These are phyloP conservation scores for Sicyos baderoa DNA, from an alignment of 306 rosid species.

Conservation along the genomic window DNA sequence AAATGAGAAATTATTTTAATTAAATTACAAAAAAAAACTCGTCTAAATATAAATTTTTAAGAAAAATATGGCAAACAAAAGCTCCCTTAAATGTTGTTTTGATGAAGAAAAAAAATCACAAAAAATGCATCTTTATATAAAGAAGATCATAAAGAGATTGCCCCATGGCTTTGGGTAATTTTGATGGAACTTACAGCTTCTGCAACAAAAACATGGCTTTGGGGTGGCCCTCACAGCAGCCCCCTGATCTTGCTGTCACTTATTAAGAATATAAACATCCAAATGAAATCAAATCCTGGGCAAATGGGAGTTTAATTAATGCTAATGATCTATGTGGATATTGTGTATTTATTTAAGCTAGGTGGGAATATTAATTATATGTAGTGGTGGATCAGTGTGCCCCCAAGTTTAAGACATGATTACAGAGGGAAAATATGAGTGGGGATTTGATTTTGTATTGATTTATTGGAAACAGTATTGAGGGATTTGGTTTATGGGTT, in stretches of 20 bases:
- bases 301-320: not conserved
- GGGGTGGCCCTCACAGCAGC: conserved; percentile 13
- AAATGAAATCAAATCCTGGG: not conserved
- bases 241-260: not conserved
- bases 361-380: not conserved
- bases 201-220: conserved; percentile 13
- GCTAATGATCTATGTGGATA: not conserved
- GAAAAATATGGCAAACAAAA: too few species aligned
- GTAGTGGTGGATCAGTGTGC: conserved; percentile 12
- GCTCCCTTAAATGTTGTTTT: too few species aligned
- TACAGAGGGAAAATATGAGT: not conserved
- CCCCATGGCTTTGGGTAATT: not conserved
- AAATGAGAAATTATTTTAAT: too few species aligned
- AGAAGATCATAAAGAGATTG: not conserved
- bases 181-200: not conserved
- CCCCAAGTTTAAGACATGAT: conserved; percentile 15
- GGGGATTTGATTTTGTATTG: conserved; percentile 14
- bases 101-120: not conserved
- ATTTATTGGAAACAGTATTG: conserved; percentile 7
- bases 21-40: too few species aligned
- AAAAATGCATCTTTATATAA: conserved; percentile 12
- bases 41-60: too few species aligned
- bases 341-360: too few species aligned
- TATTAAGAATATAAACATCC: not conserved
- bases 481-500: conserved; percentile 7